These are phyloP conservation scores for Scheffersomyces stambukii DNA, from an alignment of 1,139 yeast species.

Conservation along the genomic window DNA sequence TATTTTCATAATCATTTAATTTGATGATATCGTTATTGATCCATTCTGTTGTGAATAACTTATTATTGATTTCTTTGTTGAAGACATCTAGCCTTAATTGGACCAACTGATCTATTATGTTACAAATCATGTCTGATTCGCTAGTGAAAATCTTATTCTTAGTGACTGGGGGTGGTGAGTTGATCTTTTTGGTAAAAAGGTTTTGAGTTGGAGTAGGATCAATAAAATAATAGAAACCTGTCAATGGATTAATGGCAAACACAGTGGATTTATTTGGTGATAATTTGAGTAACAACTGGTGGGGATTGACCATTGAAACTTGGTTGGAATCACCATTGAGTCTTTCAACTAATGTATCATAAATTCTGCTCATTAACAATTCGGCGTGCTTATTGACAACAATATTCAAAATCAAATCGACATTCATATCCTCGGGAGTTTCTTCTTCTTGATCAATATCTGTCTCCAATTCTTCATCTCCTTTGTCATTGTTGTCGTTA, in stretches of 20 bases:
- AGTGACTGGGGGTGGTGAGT: constrained; percentile 19
- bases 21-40: constrained; percentile 52
- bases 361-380: constrained; percentile 22
- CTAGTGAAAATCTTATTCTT: constrained; percentile 18
- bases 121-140: constrained; percentile 30
- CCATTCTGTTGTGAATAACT: constrained; percentile 67
- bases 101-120: constrained; percentile 35
- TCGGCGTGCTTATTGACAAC: constrained; percentile 40
- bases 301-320: constrained; percentile 24
- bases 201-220: constrained; percentile 42
- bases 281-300: constrained; percentile 33
- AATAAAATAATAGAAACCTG: constrained; percentile 41
- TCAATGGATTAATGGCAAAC: constrained; percentile 42
- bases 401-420: constrained; percentile 31
- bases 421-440: constrained; percentile 28
- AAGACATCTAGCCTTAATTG: constrained; percentile 53
- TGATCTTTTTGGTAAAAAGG: constrained; percentile 30
- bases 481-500: constrained; percentile 3
- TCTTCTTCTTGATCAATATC: constrained; percentile 14
- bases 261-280: constrained; percentile 33
- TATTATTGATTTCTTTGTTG: constrained; percentile 47
- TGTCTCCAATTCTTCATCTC: constrained; percentile 2
- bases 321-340: constrained; percentile 7
- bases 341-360: constrained; percentile 11
- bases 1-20: constrained; percentile 35